Evolutionary conservation across 805 yeast genomes (phyloP).

Genomic region (Metschnikowia gruessii): DNA sequence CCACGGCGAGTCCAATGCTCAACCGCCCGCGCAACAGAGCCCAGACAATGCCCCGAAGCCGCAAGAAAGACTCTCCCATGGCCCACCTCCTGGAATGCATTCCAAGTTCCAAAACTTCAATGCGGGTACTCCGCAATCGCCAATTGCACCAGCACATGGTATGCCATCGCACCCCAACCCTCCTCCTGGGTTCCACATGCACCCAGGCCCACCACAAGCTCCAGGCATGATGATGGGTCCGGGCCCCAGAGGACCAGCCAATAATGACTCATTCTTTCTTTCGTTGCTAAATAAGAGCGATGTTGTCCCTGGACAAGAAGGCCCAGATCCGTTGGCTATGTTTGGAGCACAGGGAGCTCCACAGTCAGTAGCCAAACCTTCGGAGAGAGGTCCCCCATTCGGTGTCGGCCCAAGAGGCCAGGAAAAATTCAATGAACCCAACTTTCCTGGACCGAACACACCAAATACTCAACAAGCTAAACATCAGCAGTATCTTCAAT

Average conservation of each 20-base stretch:
- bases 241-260: conserved; percentile 5
- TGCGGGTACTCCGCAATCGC: conserved; percentile 1
- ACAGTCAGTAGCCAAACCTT: neutral
- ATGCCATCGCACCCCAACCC: conserved; percentile 2
- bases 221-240: conserved; percentile 6
- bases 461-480: conserved; percentile 4
- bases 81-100: conserved; percentile 12
- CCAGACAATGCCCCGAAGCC: conserved; percentile 1
- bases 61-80: conserved; percentile 4
- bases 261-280: conserved; percentile 47
- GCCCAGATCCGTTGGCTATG: neutral
- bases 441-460: neutral
- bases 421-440: neutral
- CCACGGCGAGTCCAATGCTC: conserved; percentile 2
- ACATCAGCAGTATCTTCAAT: conserved; percentile 1
- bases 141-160: neutral
- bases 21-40: neutral
- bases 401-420: neutral
- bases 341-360: neutral
- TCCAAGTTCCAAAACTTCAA: conserved; percentile 4
- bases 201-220: conserved; percentile 5
- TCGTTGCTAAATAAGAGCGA: conserved; percentile 42
- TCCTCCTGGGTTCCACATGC: conserved; percentile 6
- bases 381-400: neutral
- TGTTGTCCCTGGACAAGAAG: conserved; percentile 1